Base-by-base conservation (phyloP, 345 rosid genomes). In the Punica granatum region DNA sequence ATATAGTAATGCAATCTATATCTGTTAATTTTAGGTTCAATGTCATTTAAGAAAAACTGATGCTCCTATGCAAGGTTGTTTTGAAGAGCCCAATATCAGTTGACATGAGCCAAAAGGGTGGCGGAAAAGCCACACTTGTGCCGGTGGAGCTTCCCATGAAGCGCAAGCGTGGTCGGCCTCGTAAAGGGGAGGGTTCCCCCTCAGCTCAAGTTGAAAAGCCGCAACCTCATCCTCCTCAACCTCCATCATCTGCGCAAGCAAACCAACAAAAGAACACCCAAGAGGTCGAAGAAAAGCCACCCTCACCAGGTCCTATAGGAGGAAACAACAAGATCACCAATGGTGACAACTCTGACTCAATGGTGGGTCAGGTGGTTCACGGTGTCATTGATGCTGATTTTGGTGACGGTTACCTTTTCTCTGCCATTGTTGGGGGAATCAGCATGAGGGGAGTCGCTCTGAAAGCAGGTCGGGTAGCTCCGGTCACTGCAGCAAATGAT, bases 141-240 rank as follows among this genome's bases (percentile, higher is more conserved):
- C 23, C 6, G 13, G 11, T 43, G 30, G 48, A 25, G 14, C 49
- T 64, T 65, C 32, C 49, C 19, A 37, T 41, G 67, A 64, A 64
- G 30, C 67, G 49, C 4, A 64, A 64, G 32, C 44, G 67, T 41
- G 48, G 44, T 63, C 48, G 42, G 18, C 61, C 61, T 28, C 61
- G 61, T 56, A 56, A 56, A 56, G 32, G 33, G 9, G 61, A 56
- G 61, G 61, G 61, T 26, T 56, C 61, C 11, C 28, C 61, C 33
- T 26, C 61, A 10, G 34, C 33, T 30, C 33, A 56, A 56, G 34
- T 33, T 12, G 60, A 54, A 16, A 54, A 54, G 16, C 33, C 28
- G 18, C 16, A 49, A 19, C 28, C n/a, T n/a, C n/a, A 54, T 54
- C 4, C 32, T 13, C 7, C 33, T 30, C 33, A 56, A 10, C 33